A percentile compares a stretch with the other conserved stretches of the same genome.
Evolutionary conservation across 2,329 filamentous ascomycete species (phyloP).

Genomic region (Pleomassaria siparia): DNA sequence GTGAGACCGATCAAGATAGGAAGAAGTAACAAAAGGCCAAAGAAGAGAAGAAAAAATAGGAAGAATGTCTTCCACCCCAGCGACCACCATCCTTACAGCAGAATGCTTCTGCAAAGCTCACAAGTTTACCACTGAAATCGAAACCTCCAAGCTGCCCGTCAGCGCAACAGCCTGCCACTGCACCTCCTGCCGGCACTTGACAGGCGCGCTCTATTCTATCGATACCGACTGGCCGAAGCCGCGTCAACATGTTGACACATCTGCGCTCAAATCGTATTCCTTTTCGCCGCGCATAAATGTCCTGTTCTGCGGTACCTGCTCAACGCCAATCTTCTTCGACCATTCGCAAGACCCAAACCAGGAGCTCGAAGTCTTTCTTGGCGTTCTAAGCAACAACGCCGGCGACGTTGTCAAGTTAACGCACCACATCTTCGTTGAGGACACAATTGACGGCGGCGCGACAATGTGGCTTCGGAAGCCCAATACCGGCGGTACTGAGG

Average conservation of each 20-base stretch:
- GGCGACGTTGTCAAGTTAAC: slow-evolving; percentile 30
- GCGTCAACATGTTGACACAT: slow-evolving; percentile 28
- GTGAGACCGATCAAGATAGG: too few species aligned
- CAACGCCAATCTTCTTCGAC: slow-evolving; percentile 48
- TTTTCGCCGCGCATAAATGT: slow-evolving; percentile 40
- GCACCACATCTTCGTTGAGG: slow-evolving; percentile 50
- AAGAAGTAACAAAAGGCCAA: too few species aligned
- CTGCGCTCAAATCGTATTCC: slow-evolving; percentile 40
- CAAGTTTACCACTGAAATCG: slow-evolving; percentile 42
- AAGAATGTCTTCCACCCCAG: neutral
- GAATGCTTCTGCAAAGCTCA: slow-evolving; percentile 52
- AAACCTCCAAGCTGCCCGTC: slow-evolving; percentile 45
- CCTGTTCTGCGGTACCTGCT: slow-evolving; percentile 50
- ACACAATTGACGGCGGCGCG: slow-evolving; percentile 57
- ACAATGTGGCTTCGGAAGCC: slow-evolving; percentile 48
- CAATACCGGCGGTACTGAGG: slow-evolving; percentile 36
- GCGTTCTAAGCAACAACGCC: slow-evolving; percentile 38
- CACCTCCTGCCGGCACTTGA: slow-evolving; percentile 51
- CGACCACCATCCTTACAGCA: slow-evolving; percentile 33
- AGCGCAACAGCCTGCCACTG: slow-evolving; percentile 52
- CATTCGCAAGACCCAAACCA: slow-evolving; percentile 12
- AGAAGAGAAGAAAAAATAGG: too few species aligned
- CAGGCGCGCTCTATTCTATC: slow-evolving; percentile 47
- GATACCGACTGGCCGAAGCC: slow-evolving; percentile 44
- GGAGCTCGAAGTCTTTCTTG: slow-evolving; percentile 43